Percentiles rank a stretch among this genome's conserved stretches.
These are phyloP conservation scores for Leptographium flavum DNA, from an alignment of 2,329 filamentous ascomycete genomes.

Conservation along the genomic window DNA sequence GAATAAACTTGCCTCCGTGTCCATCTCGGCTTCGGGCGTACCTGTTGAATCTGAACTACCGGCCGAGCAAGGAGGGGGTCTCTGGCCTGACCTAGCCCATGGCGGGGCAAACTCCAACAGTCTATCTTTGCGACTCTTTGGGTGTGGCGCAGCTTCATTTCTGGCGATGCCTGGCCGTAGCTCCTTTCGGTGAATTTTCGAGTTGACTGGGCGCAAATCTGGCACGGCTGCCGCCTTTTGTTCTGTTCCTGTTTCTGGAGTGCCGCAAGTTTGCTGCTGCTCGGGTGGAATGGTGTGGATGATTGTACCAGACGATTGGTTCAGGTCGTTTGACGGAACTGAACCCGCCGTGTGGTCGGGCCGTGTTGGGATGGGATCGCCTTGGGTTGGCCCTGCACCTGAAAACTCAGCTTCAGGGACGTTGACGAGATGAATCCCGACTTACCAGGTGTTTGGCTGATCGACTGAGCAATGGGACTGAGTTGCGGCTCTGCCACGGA, in stretches of 20 bases:
- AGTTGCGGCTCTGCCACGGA: slow-evolving; percentile 33
- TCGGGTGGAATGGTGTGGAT: slow-evolving; percentile 18
- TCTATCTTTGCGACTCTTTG: not conserved
- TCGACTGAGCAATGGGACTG: slow-evolving; percentile 33
- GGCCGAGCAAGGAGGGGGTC: not conserved
- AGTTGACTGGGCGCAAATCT: too few relatives aligned
- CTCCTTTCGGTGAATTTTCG: too few relatives aligned
- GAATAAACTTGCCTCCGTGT: not conserved
- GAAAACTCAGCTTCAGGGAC: too few relatives aligned
- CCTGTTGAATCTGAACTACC: not conserved
- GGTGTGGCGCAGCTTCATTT: not conserved
- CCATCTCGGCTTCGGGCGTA: not conserved
- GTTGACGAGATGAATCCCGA: not conserved
- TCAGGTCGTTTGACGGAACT: slow-evolving; percentile 2
- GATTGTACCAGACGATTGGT: slow-evolving; percentile 22
- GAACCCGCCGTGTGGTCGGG: not conserved
- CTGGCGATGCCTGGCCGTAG: not conserved
- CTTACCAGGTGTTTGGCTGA: slow-evolving; percentile 10
- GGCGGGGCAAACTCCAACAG: not conserved
- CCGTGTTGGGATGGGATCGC: not conserved
- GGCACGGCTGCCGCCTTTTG: not conserved
- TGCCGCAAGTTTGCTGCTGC: too few relatives aligned
- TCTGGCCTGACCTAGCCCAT: not conserved
- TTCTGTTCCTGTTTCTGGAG: too few relatives aligned
- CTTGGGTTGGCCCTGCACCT: too few relatives aligned